phyloP scores from a whole-genome alignment of 2,329 filamentous ascomycete species.

The Chaetothyriales sp. region DNA sequence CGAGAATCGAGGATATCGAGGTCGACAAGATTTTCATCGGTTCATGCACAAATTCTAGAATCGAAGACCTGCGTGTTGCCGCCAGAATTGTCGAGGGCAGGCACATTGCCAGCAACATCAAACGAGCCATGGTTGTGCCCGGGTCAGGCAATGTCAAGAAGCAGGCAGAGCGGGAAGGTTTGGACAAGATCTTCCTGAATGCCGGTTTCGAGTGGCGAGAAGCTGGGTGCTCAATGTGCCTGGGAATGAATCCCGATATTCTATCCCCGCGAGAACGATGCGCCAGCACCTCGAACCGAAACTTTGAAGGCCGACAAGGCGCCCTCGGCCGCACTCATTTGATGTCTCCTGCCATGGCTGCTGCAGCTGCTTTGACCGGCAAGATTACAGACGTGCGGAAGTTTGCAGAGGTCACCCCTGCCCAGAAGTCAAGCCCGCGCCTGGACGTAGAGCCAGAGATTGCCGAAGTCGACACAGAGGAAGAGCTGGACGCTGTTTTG shows the following conservation, averaged over 20 bases:
- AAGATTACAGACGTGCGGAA: slow-evolving; percentile 86
- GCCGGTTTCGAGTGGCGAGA: slow-evolving; percentile 97
- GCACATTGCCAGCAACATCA: slow-evolving; percentile 76
- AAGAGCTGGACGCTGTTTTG: slow-evolving; percentile 48
- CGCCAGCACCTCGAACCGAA: slow-evolving; percentile 89
- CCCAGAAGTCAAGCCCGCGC: slow-evolving; percentile 41
- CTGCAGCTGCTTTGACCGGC: slow-evolving; percentile 74
- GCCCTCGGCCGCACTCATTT: slow-evolving; percentile 82
- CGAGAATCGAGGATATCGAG: slow-evolving; percentile 76
- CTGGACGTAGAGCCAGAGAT: slow-evolving; percentile 43
- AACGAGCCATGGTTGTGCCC: slow-evolving; percentile 89
- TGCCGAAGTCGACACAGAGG: slow-evolving; percentile 43
- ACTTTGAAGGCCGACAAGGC: slow-evolving; percentile 93
- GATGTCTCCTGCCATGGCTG: slow-evolving; percentile 95
- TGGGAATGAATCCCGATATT: slow-evolving; percentile 99
- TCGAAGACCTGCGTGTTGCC: slow-evolving; percentile 84
- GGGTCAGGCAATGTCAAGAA: slow-evolving; percentile 89
- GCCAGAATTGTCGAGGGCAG: slow-evolving; percentile 74
- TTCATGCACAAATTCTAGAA: slow-evolving; percentile 92
- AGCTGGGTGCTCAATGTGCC: slow-evolving; percentile 96
- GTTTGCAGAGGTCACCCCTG: slow-evolving; percentile 40
- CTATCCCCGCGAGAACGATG: slow-evolving; percentile 83
- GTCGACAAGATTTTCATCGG: slow-evolving; percentile 97
- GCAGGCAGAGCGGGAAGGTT: slow-evolving; percentile 76
- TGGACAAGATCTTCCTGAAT: slow-evolving; percentile 81